Percentiles rank a stretch among this genome's conserved stretches.
These are phyloP conservation scores for Bauhinia variegata DNA, from an alignment of 306 rosid genomes.

Conservation along the genomic window DNA sequence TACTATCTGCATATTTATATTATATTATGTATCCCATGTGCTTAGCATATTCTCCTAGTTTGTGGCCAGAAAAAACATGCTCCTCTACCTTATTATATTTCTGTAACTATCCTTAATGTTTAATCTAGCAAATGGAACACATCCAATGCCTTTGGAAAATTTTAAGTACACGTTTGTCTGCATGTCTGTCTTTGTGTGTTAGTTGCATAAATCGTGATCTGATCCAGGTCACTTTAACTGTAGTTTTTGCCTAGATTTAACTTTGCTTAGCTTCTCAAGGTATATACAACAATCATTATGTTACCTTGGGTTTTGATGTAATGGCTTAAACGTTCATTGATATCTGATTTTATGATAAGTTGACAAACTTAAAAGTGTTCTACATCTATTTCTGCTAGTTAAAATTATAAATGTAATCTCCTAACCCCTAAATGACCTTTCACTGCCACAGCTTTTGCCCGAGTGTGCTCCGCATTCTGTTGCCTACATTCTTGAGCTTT, in stretches of 20 bases:
- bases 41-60: background rate
- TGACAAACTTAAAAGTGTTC: background rate
- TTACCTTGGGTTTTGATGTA: background rate
- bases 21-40: conserved; percentile 17
- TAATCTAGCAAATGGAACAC: conserved; percentile 6
- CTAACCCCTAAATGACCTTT: too few species aligned
- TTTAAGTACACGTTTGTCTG: background rate
- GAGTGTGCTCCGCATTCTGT: conserved; percentile 85
- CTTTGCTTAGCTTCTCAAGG: conserved; percentile 10
- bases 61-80: background rate
- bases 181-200: too few species aligned
- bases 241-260: too few species aligned
- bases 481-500: conserved; percentile 68
- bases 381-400: too few species aligned
- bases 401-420: conserved; percentile 5
- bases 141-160: background rate
- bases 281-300: background rate
- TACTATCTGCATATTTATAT: background rate
- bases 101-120: conserved; percentile 4
- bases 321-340: background rate
- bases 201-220: background rate
- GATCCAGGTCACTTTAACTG: too few species aligned
- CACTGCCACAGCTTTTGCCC: conserved; percentile 82
- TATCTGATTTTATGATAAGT: conserved; percentile 18
- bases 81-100: conserved; percentile 20